These are phyloP conservation scores for Leccinellum albellum DNA, from an alignment of 768 basidiomycete species.

Conservation along the genomic window DNA sequence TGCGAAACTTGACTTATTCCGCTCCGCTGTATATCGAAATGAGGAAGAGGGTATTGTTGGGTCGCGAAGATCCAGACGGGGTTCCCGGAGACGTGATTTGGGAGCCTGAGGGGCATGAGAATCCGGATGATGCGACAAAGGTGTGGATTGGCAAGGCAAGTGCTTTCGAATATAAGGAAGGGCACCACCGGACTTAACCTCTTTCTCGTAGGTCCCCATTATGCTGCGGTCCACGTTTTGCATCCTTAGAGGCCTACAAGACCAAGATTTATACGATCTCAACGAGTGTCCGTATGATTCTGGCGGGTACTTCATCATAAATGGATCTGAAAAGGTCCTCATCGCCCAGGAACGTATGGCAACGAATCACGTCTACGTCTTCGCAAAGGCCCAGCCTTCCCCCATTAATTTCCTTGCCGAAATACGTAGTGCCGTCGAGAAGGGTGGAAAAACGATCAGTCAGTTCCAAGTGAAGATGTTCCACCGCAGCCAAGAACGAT, in stretches of 20 bases:
- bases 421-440: constrained; percentile 96
- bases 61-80: constrained; percentile 77
- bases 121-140: constrained; percentile 65
- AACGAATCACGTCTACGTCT: constrained; percentile 98
- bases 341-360: constrained; percentile 99
- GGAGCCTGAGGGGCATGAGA: constrained; percentile 69
- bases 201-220: constrained; percentile 74
- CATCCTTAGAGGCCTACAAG: constrained; percentile 75
- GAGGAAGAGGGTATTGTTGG: constrained; percentile 78
- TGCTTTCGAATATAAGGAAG: constrained; percentile 2
- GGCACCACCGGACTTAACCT: constrained; percentile 12
- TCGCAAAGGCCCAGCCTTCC: constrained; percentile 95
- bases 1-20: constrained; percentile 94
- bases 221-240: constrained; percentile 97
- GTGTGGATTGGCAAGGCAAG: constrained; percentile 93
- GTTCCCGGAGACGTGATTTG: constrained; percentile 76
- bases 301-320: constrained; percentile 99
- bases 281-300: constrained; percentile 99
- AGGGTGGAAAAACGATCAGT: constrained; percentile 96
- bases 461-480: constrained; percentile 99
- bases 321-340: constrained; percentile 98
- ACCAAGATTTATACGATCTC: constrained; percentile 80
- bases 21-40: constrained; percentile 95
- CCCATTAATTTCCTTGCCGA: constrained; percentile 95
- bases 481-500: constrained; percentile 82